phyloP scores from a whole-genome alignment of 305 asterid genomes.

The Solanum hybrid region DNA sequence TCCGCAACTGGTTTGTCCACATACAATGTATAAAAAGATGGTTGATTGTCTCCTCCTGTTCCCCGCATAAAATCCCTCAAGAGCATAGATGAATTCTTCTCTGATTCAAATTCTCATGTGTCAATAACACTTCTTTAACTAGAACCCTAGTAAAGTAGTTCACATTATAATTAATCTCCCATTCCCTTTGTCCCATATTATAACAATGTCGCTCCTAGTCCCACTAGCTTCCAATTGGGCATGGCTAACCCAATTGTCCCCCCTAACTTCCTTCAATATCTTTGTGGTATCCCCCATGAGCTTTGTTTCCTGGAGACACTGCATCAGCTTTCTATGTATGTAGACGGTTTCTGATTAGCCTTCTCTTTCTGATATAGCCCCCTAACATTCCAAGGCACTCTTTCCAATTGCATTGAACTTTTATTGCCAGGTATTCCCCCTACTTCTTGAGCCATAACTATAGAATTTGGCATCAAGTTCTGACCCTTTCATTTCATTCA shows the following conservation, averaged over 20 bases:
- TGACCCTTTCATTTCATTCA: too few relatives aligned
- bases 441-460: too few relatives aligned
- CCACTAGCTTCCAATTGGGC: not conserved
- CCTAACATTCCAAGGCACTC: too few relatives aligned
- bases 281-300: too few relatives aligned
- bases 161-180: not conserved
- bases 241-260: not conserved
- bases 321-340: too few relatives aligned
- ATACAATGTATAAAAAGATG: not conserved
- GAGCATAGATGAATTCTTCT: not conserved
- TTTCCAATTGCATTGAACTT: too few relatives aligned
- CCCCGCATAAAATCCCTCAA: not conserved
- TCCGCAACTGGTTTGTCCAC: not conserved
- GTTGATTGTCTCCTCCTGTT: not conserved
- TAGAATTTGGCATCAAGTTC: too few relatives aligned
- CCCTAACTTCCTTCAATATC: not conserved
- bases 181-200: not conserved
- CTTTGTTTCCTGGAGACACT: too few relatives aligned
- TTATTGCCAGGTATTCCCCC: too few relatives aligned
- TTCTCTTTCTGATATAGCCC: too few relatives aligned
- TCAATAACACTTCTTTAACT: not conserved
- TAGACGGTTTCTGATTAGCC: too few relatives aligned
- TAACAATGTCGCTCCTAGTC: not conserved
- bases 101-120: not conserved
- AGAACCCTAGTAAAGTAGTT: not conserved